Base-by-base conservation (phyloP, 169 alveolate genomes). In the Plasmodium gallinaceum region DNA sequence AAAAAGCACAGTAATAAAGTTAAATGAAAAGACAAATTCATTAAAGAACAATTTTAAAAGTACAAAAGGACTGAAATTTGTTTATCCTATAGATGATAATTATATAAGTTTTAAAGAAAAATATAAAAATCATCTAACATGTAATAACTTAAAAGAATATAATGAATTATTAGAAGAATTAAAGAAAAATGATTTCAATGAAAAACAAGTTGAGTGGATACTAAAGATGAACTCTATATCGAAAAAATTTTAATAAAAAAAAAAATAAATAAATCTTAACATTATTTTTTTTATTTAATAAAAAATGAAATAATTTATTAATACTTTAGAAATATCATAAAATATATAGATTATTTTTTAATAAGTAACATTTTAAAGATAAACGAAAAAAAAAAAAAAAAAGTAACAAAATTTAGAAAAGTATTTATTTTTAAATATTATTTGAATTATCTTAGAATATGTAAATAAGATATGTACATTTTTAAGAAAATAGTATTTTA, bases 161-260 rank as follows among this genome's bases (percentile, higher is more conserved):
- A 80, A 52, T 32, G 71, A 57, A 7, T n/a, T 65, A 43, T 7
- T 80, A 46, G 83, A 80, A 24, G 64, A 80, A 60, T 60, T 80
- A n/a, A 51, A 48, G 37, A 80, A 42, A 14, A 37, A 60, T 10
- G 54, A 54, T n/a, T 80, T 80, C 65, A 80, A 80, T 14, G 90
- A 80, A 7, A 68, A 20, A n/a, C 90, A 80, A 37, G 24, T 80
- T 46, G 22, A 61, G 22, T 80, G 90, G 90, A 80, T 80, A 66
- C 12, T 65, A 60, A 80, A 66, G 20, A 80, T 80, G 90, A 80
- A 60, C 37, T 80, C 90, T 16, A 51, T 80, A 60, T 80, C 90
- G 2, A 66, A 57, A 70, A 68, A 80, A 32, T 65, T 80, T 80
- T 80, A 80, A 39, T 52, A n/a, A 8, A 52, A 52, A 52, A 52